Base-by-base conservation (phyloP, 2,329 filamentous ascomycete genomes). In the Fusarium vanettenii region DNA sequence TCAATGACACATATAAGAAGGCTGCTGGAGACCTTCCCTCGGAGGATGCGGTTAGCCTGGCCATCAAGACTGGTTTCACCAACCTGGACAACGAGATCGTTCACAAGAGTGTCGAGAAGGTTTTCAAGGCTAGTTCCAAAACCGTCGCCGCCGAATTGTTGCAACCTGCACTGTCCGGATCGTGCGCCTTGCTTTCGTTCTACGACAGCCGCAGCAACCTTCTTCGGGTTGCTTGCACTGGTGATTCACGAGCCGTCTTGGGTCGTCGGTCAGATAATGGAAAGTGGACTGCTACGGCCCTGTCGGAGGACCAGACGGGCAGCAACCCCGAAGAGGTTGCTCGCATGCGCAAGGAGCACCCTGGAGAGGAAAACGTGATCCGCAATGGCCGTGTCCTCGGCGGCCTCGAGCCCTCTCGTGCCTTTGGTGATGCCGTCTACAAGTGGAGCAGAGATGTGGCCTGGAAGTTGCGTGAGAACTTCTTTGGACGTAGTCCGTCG, bases 351-450 rank as follows among this genome's bases (percentile, higher is more conserved):
- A 92, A 90, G 74, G 93, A 95, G 77, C 97, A 99, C 80, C 97
- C 97, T 0, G 93, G 93, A 31, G 97, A 99, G 84, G 92, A 94
- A 16, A 89, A 95, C 77, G 97, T 98, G 10, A 92, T 98, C 45
- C 89, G 92, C 50, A 97, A 97, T 77, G 97, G 97, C 7, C 93
- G 97, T 71, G 94, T 99, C 18, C 89, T 99, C 0, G 97, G 97
- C 52, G 94, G 95, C 20, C 87, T 99, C 14, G 97, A 99, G 82
- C 97, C 97, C 5, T 96, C 93, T 20, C 92, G 97, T 73, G 96
- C 97, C 0, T 99, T 99, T 83, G 97, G 97, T 39, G 97, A 99
- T 83, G 96, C 97, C 10, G 92, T 93, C 78, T 99, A 99, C 87
- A 99, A 99, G 84, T 99, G 97, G 97, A 94, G 90, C 69, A 89